phyloP scores from a whole-genome alignment of 2,329 filamentous ascomycete species.

The Ophiocordyceps sinensis region DNA sequence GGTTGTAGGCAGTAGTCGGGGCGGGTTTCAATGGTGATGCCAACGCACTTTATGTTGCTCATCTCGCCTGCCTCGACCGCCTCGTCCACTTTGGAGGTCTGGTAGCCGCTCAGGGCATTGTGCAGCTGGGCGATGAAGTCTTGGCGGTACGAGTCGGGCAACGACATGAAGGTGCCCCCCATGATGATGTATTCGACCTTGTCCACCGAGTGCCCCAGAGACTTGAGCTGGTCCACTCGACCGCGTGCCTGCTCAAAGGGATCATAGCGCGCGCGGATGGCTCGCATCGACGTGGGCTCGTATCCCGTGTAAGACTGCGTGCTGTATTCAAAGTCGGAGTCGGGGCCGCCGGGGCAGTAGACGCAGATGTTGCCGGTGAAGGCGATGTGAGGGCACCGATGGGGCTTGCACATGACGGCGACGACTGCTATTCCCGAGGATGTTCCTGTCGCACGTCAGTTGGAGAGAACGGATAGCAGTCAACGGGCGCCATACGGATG shows the following conservation, averaged over 20 bases:
- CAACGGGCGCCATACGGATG: conserved; percentile 44
- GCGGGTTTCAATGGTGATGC: conserved; percentile 94
- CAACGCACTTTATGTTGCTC: conserved; percentile 95
- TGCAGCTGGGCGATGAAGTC: conserved; percentile 92
- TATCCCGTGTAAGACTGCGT: conserved; percentile 98
- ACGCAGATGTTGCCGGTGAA: conserved; percentile 99
- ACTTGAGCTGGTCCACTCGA: conserved; percentile 91
- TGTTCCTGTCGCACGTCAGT: conserved; percentile 43
- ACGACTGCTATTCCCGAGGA: conserved; percentile 96
- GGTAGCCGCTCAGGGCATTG: conserved; percentile 92
- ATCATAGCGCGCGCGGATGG: conserved; percentile 91
- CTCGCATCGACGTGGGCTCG: conserved; percentile 95
- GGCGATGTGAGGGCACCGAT: conserved; percentile 92
- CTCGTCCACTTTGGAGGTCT: conserved; percentile 87
- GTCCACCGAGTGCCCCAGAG: conserved; percentile 89
- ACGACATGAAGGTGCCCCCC: conserved; percentile 98
- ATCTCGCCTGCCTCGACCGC: conserved; percentile 88
- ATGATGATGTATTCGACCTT: conserved; percentile 99
- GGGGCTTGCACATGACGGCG: conserved; percentile 98
- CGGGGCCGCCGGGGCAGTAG: conserved; percentile 92
- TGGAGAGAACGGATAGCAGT: not conserved
- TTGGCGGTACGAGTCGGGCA: conserved; percentile 77
- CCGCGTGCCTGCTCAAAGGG: conserved; percentile 95
- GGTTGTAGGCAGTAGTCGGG: conserved; percentile 94
- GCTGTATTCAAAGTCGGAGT: conserved; percentile 98